Evolutionary conservation across 345 rosid genomes (phyloP).

Genomic region (Aquilaria malaccensis): DNA sequence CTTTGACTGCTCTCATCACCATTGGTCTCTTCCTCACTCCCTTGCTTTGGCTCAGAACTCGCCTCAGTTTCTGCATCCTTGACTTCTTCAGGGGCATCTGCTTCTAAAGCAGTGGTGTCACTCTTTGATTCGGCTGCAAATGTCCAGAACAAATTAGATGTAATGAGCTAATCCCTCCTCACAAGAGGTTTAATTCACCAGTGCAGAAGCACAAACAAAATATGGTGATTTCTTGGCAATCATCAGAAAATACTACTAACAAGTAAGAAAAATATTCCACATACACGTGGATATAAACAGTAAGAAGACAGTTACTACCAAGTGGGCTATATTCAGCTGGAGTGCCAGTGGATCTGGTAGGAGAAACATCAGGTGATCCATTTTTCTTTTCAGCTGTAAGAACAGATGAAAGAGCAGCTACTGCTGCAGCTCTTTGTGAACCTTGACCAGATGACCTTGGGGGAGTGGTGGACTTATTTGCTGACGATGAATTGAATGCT

Average conservation of each 20-base stretch:
- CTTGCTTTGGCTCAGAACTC: constrained; percentile 35
- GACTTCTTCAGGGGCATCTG: constrained; percentile 38
- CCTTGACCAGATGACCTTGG: constrained; percentile 44
- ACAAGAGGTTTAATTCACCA: background rate
- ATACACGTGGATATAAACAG: background rate
- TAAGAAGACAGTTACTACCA: constrained; percentile 19
- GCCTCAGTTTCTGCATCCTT: constrained; percentile 44
- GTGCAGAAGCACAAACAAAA: background rate
- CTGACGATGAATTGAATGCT: constrained; percentile 63
- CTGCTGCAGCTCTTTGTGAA: constrained; percentile 94
- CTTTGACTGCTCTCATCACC: constrained; percentile 19
- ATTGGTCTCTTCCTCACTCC: constrained; percentile 32
- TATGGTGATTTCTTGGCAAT: constrained; percentile 1
- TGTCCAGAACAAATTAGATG: background rate
- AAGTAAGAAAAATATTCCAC: constrained; percentile 7
- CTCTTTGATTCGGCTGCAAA: constrained; percentile 33
- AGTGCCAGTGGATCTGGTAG: constrained; percentile 36
- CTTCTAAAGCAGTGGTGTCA: constrained; percentile 32
- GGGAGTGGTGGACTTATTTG: constrained; percentile 27
- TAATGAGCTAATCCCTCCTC: too few species aligned
- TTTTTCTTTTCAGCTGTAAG: constrained; percentile 59
- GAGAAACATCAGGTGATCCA: constrained; percentile 57
- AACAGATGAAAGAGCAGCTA: constrained; percentile 89
- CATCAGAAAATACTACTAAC: background rate
- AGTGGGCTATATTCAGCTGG: constrained; percentile 29